These are phyloP conservation scores for Colletotrichum zoysiae DNA, from an alignment of 2,329 filamentous ascomycete genomes.

Conservation along the genomic window DNA sequence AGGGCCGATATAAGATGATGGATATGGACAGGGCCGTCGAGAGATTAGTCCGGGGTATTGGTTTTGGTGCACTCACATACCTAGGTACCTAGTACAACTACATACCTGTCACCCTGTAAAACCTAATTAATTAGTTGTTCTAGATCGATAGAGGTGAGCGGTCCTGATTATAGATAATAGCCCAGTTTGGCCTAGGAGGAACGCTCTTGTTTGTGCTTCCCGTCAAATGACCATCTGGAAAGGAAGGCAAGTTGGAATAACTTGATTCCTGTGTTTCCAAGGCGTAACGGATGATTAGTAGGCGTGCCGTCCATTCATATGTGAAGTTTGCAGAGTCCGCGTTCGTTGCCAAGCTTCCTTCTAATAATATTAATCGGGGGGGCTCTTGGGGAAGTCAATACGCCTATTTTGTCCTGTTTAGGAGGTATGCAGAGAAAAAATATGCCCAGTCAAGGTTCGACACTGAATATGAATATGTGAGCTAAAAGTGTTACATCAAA, in stretches of 20 bases:
- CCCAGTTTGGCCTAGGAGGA: background rate
- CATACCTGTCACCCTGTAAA: too few relatives aligned
- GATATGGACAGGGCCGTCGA: background rate
- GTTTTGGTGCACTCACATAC: background rate
- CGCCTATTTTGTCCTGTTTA: background rate
- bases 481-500: background rate
- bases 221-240: too few relatives aligned
- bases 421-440: background rate
- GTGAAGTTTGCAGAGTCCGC: background rate
- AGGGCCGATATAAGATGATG: background rate
- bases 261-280: background rate
- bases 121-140: background rate
- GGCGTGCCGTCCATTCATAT: too few relatives aligned
- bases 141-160: background rate
- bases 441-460: background rate
- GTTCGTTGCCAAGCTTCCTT: too few relatives aligned
- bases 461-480: background rate
- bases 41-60: background rate
- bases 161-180: background rate
- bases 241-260: background rate
- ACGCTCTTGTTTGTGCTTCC: background rate
- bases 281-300: accelerated
- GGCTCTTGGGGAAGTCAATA: background rate
- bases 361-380: too few relatives aligned
- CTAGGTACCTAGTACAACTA: too few relatives aligned